Base-by-base conservation (phyloP, 148 eudicot genomes). In the Fagopyrum tataricum region DNA sequence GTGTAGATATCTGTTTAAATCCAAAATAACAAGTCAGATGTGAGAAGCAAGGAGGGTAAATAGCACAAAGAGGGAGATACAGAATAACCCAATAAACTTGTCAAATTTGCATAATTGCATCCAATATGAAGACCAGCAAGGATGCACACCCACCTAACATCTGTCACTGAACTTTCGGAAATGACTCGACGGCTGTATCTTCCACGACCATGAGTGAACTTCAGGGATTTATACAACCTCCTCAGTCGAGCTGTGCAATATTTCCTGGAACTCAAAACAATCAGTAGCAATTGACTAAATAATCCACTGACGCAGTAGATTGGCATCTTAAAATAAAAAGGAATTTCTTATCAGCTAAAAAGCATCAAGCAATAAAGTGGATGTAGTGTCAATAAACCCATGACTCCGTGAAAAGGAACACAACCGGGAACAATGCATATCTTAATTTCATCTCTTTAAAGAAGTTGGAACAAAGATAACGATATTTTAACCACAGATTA, bases 231-330 rank as follows among this genome's bases (percentile, higher is more conserved):
- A 76, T 94, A 91, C 82, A 95, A 73, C 77, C 98, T 91, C 81
- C 97, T 75, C 78, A 95, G 64, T 55, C 98, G 89, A 79, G 98
- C 97, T 58, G 93, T 91, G 80, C 97, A 95, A 77, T 95, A 95
- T 80, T 88, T 85, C 91, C 93, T 89, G 82, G 40, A 77, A 80
- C 72, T 26, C 62, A 72, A 44, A 42, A 5, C 7, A 67, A 37
- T 41, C 23, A 67, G 71, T 59, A 58, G 64, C 64, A 58, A 23
- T 21, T 58, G 64, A 7, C 4, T 58, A 21, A 7, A 59, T 10
- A 59, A 23, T 55, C 26, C 61, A 55, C 7, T 20, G 21, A 52
- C 17, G 0, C 56, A 15, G 56, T 3, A 14, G 20, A 14, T 7
- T 52, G 1, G 56, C n/a, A 52, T 15, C 9, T 20, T 55, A 55